Conservation (phyloP, 1,284 basidiomycete genomes). For the Rhodofomes roseus region DNA sequence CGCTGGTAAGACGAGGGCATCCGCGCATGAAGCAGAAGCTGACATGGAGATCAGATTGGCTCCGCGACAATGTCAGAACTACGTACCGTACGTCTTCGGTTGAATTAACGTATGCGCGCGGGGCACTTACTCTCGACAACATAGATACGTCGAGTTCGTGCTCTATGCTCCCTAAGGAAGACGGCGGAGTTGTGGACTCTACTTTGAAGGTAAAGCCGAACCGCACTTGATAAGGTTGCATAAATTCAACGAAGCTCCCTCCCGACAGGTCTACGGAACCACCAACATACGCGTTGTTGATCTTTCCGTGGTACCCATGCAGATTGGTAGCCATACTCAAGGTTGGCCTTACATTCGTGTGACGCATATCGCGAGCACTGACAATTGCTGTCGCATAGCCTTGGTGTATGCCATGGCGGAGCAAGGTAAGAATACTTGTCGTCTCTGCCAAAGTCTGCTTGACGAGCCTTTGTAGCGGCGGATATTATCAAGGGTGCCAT, state of each 20-base stretch:
- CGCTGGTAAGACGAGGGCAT: background rate
- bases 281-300: constrained; percentile 8
- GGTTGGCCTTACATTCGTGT: background rate
- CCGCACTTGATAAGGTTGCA: no score
- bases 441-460: background rate
- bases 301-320: constrained; percentile 2
- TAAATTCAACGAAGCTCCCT: background rate
- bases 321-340: constrained; percentile 6
- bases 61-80: background rate
- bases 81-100: background rate
- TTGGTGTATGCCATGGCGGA: constrained; percentile 5
- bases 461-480: background rate
- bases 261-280: constrained; percentile 6
- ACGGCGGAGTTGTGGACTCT: constrained; percentile 50
- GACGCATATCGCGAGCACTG: background rate
- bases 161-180: constrained; percentile 45
- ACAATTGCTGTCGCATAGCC: background rate
- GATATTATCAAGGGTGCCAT: constrained; percentile 6
- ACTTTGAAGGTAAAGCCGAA: constrained; percentile 29
- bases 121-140: no score
- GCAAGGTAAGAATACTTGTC: constrained; percentile 2
- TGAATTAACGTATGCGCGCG: no score
- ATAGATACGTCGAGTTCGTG: constrained; percentile 22
- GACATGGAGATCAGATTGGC: background rate
- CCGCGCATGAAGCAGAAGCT: background rate